Conservation (phyloP, 768 basidiomycete species). For the Auriscalpium vulgare region DNA sequence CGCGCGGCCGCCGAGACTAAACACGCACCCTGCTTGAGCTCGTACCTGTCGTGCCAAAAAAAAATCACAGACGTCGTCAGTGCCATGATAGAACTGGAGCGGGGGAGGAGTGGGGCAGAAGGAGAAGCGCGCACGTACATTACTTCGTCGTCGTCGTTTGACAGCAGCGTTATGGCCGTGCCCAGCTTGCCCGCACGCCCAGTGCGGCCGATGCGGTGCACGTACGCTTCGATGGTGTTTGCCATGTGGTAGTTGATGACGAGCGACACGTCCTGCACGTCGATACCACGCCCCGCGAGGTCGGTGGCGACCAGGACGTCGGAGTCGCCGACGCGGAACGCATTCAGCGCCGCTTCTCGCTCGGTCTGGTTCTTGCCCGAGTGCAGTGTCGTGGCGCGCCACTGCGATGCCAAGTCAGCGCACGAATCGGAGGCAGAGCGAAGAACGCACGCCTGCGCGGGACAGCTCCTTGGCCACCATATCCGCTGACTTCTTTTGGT, state of each 20-base stretch:
- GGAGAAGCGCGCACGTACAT: slow-evolving; percentile 61
- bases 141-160: slow-evolving; percentile 94
- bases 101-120: neutral
- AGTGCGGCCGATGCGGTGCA: slow-evolving; percentile 96
- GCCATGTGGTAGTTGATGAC: slow-evolving; percentile 99
- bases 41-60: slow-evolving; percentile 53
- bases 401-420: slow-evolving; percentile 35
- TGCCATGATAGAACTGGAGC: neutral
- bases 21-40: slow-evolving; percentile 79
- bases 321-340: slow-evolving; percentile 77
- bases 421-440: neutral
- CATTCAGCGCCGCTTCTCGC: slow-evolving; percentile 85
- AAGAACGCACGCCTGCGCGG: slow-evolving; percentile 70
- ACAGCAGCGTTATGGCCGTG: slow-evolving; percentile 89
- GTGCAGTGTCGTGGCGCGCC: slow-evolving; percentile 87
- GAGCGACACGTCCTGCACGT: slow-evolving; percentile 92
- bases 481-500: slow-evolving; percentile 99
- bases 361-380: slow-evolving; percentile 98
- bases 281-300: slow-evolving; percentile 96
- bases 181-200: slow-evolving; percentile 97
- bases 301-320: slow-evolving; percentile 95
- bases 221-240: slow-evolving; percentile 91
- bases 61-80: slow-evolving; percentile 13
- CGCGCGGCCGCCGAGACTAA: slow-evolving; percentile 4
- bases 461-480: slow-evolving; percentile 94